These are phyloP conservation scores for Colletotrichum spaethianum DNA, from an alignment of 2,329 filamentous ascomycete genomes.

Conservation along the genomic window DNA sequence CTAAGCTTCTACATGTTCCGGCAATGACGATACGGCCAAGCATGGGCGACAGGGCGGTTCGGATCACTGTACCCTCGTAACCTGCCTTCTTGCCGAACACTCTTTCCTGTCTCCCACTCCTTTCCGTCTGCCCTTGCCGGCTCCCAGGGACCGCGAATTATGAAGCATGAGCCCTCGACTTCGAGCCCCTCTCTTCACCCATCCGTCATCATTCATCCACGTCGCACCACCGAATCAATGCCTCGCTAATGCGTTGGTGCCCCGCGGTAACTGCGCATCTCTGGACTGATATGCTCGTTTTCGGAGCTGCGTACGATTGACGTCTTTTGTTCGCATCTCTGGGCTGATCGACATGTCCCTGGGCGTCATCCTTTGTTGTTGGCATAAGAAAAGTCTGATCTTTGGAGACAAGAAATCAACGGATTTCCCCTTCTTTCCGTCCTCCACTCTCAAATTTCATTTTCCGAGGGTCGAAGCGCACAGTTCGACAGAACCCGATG, in stretches of 20 bases:
- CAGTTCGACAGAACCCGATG: neutral
- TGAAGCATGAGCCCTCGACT: neutral
- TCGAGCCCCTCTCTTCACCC: slow-evolving; percentile 13
- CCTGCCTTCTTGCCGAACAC: slow-evolving; percentile 13
- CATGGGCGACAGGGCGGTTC: neutral
- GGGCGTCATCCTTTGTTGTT: slow-evolving; percentile 14
- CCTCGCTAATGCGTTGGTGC: neutral
- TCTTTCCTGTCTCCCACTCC: neutral
- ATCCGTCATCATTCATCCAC: slow-evolving; percentile 27
- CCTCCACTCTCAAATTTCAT: neutral
- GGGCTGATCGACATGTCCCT: slow-evolving; percentile 17
- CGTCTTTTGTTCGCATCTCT: slow-evolving; percentile 28
- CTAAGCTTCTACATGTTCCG: slow-evolving; percentile 33
- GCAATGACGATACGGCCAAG: slow-evolving; percentile 17
- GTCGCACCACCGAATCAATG: slow-evolving; percentile 13
- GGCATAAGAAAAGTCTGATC: neutral
- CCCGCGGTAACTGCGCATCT: slow-evolving; percentile 38
- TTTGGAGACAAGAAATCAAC: neutral
- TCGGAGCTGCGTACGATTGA: slow-evolving; percentile 25
- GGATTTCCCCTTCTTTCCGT: neutral
- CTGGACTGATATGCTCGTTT: slow-evolving; percentile 24
- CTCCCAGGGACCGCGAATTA: slow-evolving; percentile 1
- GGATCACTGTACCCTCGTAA: slow-evolving; percentile 17
- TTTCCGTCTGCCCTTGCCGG: slow-evolving; percentile 5
- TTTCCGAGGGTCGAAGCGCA: neutral